Base-by-base conservation (phyloP, 2,329 filamentous ascomycete genomes). In the Ophioceras dolichostomum region DNA sequence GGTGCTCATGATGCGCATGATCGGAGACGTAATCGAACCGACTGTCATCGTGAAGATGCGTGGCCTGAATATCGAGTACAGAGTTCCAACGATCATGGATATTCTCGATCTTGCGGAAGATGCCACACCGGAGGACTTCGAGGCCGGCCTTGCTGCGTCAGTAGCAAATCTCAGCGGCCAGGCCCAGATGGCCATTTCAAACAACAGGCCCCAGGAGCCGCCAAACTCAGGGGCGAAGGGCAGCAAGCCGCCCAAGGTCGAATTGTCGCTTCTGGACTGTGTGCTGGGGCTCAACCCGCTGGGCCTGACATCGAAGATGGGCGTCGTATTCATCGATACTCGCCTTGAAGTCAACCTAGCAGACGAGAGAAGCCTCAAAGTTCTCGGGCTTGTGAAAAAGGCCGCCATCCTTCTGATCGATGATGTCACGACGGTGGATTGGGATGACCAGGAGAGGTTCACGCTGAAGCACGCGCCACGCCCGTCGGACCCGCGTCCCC, bases 21-120 rank as follows among this genome's bases (percentile, higher is more conserved):
- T 98, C 45, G 86, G 86, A 0, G 88, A 96, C 53, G 89, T 96
- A 53, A 84, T 93, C 60, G 89, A 96, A 45, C 89, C 93, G 0
- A 78, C 85, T 6, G 66, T 95, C 46, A 94, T 93, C 54, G 57
- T 95, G 40, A 93, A 94, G 53, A 61, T 96, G 30, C 83, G 83
- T 56, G 87, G 94, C 43, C 48, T 94, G 4, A 80, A 77, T 41
- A 58, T 86, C n/a, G 93, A 98, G 53, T 98, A 98, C 55, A 80
- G 81, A 13, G 83, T 96, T 4, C 73, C 84, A 0, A 85, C 83
- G 0, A 57, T 95, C 1, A 80, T 94, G 66, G 84, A 86, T 37
- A 57, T 94, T 5, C 68, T 94, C 6, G 80, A 76, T 0, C 66
- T 93, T 2, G 67, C 69, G 12, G 73, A 79, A 13, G 73, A 82